These are phyloP conservation scores for Cyclocybe cylindracea DNA, from an alignment of 768 basidiomycete species.

Conservation along the genomic window DNA sequence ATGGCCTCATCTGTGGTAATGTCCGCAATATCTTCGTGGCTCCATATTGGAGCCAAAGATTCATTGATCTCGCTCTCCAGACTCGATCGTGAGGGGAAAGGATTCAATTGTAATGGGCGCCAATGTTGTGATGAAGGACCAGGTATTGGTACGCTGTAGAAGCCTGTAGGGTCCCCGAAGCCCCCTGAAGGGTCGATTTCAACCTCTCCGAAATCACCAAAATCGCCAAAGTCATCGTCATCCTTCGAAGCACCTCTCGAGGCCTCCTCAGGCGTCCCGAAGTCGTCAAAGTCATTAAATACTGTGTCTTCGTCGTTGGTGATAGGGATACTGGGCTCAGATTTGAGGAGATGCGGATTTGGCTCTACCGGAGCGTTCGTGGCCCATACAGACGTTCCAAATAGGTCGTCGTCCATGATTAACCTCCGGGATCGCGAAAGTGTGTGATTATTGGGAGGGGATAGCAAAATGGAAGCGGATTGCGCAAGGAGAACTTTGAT, in stretches of 20 bases:
- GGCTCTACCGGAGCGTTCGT: slow-evolving; percentile 39
- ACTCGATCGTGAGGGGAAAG: slow-evolving; percentile 57
- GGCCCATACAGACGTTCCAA: slow-evolving; percentile 47
- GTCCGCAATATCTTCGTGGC: slow-evolving; percentile 45
- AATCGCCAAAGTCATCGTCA: slow-evolving; percentile 83
- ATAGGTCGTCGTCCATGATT: slow-evolving; percentile 1
- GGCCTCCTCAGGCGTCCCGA: slow-evolving; percentile 47
- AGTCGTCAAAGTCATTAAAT: slow-evolving; percentile 57
- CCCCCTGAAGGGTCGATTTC: slow-evolving; percentile 25
- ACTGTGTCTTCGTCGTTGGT: slow-evolving; percentile 33
- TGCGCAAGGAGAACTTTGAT: neutral
- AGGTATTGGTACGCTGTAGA: slow-evolving; percentile 39
- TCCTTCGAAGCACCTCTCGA: slow-evolving; percentile 44
- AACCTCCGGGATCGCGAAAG: neutral
- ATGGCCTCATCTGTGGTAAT: slow-evolving; percentile 70
- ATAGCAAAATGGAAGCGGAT: no score
- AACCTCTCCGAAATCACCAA: slow-evolving; percentile 84
- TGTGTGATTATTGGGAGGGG: no score
- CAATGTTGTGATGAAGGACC: slow-evolving; percentile 50
- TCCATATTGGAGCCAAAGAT: slow-evolving; percentile 70
- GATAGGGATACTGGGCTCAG: slow-evolving; percentile 20
- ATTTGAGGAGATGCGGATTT: slow-evolving; percentile 20
- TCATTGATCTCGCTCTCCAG: slow-evolving; percentile 64
- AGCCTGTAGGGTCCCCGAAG: slow-evolving; percentile 36
- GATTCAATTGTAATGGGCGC: slow-evolving; percentile 65